These are phyloP conservation scores for Evernia prunastri DNA, from an alignment of 495 filamentous ascomycete genomes.

Conservation along the genomic window DNA sequence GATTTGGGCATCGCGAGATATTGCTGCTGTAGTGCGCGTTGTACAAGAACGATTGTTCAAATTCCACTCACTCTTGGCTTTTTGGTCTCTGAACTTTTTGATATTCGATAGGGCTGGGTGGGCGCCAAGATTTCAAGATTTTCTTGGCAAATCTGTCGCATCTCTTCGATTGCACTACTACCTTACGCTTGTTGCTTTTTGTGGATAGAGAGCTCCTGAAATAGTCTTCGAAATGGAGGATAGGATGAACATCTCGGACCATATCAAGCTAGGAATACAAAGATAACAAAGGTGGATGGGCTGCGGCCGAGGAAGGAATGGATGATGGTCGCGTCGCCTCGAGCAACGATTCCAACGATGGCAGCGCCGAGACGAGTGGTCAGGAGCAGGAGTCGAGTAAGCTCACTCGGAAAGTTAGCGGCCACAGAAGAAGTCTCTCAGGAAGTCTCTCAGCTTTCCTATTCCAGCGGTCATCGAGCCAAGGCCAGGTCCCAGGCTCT, in stretches of 20 bases:
- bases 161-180: too few species aligned
- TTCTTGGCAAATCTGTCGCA: too few species aligned
- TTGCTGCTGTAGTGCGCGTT: not conserved
- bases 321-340: slow-evolving; percentile 11
- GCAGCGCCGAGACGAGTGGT: slow-evolving; percentile 12
- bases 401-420: slow-evolving; percentile 29
- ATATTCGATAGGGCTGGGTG: slow-evolving; percentile 1
- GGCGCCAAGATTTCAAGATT: not conserved
- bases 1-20: slow-evolving; percentile 79
- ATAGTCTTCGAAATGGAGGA: slow-evolving; percentile 5
- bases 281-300: slow-evolving; percentile 10
- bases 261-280: slow-evolving; percentile 1
- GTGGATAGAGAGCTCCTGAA: not conserved
- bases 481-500: not conserved
- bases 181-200: not conserved
- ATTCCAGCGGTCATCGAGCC: slow-evolving; percentile 30
- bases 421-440: slow-evolving; percentile 60
- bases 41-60: too few species aligned
- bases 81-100: not conserved
- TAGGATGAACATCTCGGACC: not conserved
- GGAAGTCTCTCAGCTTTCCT: slow-evolving; percentile 56
- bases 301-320: slow-evolving; percentile 9
- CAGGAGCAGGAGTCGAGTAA: slow-evolving; percentile 16
- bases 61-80: too few species aligned
- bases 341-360: slow-evolving; percentile 17